Conservation (phyloP, 805 yeast genomes). For the Grigorovia yakushimaensis region DNA sequence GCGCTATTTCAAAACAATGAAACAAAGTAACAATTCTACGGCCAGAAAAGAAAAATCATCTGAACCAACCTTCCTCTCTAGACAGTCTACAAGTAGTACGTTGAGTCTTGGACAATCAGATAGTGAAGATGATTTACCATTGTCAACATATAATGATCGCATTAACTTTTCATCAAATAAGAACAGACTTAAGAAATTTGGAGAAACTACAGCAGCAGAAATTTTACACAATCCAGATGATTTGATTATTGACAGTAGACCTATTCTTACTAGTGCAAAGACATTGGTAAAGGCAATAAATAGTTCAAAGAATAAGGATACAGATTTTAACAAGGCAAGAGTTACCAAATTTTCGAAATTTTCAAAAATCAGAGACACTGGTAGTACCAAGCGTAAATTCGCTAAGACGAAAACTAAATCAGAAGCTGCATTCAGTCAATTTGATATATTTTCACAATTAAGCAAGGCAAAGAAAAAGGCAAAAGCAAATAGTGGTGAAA, state of each 20-base stretch:
- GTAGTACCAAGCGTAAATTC: background rate
- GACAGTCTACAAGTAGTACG: background rate
- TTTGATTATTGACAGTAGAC: conserved; percentile 20
- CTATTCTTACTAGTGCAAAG: conserved; percentile 25
- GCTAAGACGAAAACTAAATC: conserved; percentile 11
- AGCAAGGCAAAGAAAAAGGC: conserved; percentile 25
- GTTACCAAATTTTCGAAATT: background rate
- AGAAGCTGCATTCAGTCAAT: conserved; percentile 15
- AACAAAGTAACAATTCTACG: background rate
- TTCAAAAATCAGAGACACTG: background rate
- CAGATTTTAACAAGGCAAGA: background rate
- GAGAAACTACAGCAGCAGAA: conserved; percentile 27
- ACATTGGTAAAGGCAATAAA: conserved; percentile 21
- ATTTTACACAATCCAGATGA: conserved; percentile 26
- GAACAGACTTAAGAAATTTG: background rate
- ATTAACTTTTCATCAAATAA: background rate
- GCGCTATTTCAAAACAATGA: too few relatives aligned
- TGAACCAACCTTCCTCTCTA: background rate
- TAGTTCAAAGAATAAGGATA: conserved; percentile 2
- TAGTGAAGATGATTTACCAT: conserved; percentile 3
- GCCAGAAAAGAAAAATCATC: background rate
- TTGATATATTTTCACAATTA: conserved; percentile 25
- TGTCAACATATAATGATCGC: conserved; percentile 1
- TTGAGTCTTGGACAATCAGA: background rate
- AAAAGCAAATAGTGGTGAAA: conserved; percentile 20